These are phyloP conservation scores for Fraxinus excelsior DNA, from an alignment of 257 asterid species.

Conservation along the genomic window DNA sequence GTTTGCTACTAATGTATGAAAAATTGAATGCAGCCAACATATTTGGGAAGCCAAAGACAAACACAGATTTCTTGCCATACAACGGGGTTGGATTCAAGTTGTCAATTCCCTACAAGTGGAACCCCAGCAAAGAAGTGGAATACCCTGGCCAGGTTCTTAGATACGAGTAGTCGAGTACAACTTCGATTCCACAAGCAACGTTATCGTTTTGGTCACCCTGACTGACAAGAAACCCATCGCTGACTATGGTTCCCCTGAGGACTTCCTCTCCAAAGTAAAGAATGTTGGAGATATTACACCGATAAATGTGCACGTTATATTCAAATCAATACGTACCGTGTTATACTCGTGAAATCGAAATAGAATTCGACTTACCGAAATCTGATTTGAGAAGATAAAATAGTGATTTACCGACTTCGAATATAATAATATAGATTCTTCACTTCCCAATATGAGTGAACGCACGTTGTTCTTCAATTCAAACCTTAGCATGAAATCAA, in stretches of 20 bases:
- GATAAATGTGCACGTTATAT: too few relatives aligned
- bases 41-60: conserved; percentile 69
- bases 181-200: conserved; percentile 41
- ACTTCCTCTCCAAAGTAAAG: conserved; percentile 45
- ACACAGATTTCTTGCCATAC: conserved; percentile 62
- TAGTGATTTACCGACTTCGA: too few relatives aligned
- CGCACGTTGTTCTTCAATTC: too few relatives aligned
- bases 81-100: conserved; percentile 63
- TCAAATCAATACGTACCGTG: too few relatives aligned
- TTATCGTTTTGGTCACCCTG: conserved; percentile 37
- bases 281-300: too few relatives aligned
- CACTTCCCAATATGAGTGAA: too few relatives aligned
- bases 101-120: conserved; percentile 70
- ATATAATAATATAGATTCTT: too few relatives aligned
- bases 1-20: background rate
- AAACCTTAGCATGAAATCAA: too few relatives aligned
- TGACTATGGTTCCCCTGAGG: conserved; percentile 48
- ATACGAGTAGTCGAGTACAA: conserved; percentile 59
- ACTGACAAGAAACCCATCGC: conserved; percentile 55
- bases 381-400: too few relatives aligned
- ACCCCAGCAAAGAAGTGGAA: conserved; percentile 72
- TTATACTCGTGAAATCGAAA: too few relatives aligned
- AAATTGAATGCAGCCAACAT: conserved; percentile 59
- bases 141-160: conserved; percentile 70
- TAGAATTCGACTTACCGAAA: too few relatives aligned